phyloP scores from a whole-genome alignment of 768 basidiomycete genomes.

The Suillus hirtellus region DNA sequence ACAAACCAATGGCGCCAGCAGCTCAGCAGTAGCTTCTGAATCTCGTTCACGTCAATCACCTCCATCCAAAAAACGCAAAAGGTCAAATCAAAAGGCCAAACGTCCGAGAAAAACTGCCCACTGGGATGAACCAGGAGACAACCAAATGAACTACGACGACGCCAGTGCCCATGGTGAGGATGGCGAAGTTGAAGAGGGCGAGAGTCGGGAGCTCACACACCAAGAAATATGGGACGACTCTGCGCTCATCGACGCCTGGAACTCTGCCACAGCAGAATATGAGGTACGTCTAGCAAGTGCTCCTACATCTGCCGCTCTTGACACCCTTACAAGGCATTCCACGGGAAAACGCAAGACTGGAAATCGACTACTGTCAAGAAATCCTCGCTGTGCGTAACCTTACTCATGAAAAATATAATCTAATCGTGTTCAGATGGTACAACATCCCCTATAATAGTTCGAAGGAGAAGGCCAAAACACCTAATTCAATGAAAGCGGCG shows the following conservation, averaged over 20 bases:
- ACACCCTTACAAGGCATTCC: constrained; percentile 44
- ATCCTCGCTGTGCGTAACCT: constrained; percentile 63
- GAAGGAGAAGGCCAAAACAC: constrained; percentile 19
- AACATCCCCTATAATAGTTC: constrained; percentile 50
- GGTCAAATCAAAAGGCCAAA: constrained; percentile 26
- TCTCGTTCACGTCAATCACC: constrained; percentile 25
- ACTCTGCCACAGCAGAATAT: constrained; percentile 82
- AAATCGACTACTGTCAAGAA: constrained; percentile 62
- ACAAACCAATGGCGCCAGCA: constrained; percentile 3
- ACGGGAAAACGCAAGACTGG: constrained; percentile 71
- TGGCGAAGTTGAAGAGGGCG: constrained; percentile 40
- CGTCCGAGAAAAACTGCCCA: constrained; percentile 36
- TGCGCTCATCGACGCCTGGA: constrained; percentile 80
- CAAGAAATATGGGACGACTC: constrained; percentile 88
- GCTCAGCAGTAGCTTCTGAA: constrained; percentile 7
- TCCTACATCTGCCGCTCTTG: constrained; percentile 3
- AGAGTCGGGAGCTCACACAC: constrained; percentile 64
- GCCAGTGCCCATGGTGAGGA: constrained; percentile 28
- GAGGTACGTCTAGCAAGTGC: constrained; percentile 41
- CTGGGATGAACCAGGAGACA: constrained; percentile 42
- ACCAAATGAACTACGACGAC: constrained; percentile 31
- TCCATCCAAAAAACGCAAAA: constrained; percentile 55
- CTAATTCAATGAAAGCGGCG: constrained; percentile 16
- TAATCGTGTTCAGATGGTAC: constrained; percentile 62
- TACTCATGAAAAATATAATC: constrained; percentile 1